Evolutionary conservation across 257 asterid species (phyloP), one percentile per base, ranked within the genome.

Genomic region (Paulownia fortunei): DNA sequence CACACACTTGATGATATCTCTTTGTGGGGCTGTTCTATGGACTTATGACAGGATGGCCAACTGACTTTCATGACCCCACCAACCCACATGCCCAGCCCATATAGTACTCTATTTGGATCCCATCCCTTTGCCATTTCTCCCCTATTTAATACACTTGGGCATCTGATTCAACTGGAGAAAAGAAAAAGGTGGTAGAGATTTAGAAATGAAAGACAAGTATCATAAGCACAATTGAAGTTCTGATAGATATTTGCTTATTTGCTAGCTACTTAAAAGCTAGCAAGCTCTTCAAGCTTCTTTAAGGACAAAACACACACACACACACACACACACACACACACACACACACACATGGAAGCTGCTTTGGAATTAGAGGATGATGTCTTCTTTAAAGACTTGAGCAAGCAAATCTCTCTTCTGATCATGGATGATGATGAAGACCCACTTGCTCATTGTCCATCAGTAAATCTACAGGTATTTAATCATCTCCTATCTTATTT

Each of bases 361-460:
- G 85, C 84, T 58, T 80, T 84, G 62, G 96, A 90, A 62, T 72
- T 86, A 52, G 97, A 94, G 41, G 98, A 95, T 86, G 99, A 91
- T 85, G 86, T 88, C 2, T 89, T 86, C 85, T 95, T 86, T 85
- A 94, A 92, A 77, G 97, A 95, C 68, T 80, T 95, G 84, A 93
- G 97, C 89, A 89, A 76, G 69, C 96, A 82, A 82, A 90, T 95
- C 76, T 93, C 97, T 74, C 96, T 91, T 26, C 84, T 93, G 4
- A 88, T 95, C 76, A 89, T 90, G 98, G 98, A 95, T 78, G 99
- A 94, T 62, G 91, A 89, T 13, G 93, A 84, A 27, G 72, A 75
- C 54, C 71, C 87, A 3, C 77, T 82, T n/a, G 32, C 78, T 72
- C 90, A 71, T 55, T 76, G 80, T 21, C 82, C 93, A 26, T 77